phyloP scores from a whole-genome alignment of 257 asterid genomes.

The Solanum tarapatanum region DNA sequence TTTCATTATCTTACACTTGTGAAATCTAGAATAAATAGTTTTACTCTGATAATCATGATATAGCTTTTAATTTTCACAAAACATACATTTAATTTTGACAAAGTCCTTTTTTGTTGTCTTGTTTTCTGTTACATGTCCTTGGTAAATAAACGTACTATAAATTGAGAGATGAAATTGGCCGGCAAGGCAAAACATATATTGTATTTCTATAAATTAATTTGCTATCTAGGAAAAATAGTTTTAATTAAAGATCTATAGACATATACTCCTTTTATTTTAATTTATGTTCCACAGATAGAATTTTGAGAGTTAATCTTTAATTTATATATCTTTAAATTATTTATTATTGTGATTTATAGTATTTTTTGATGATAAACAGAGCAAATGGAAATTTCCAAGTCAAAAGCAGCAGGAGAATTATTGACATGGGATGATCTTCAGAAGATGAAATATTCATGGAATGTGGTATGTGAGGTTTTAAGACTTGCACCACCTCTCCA shows the following conservation, averaged over 20 bases:
- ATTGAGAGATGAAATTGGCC: neutral
- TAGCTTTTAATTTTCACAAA: neutral
- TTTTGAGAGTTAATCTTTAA: too few relatives aligned
- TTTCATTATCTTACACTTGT: neutral
- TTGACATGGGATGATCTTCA: slow-evolving; percentile 39
- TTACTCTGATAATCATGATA: neutral
- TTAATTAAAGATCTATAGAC: neutral
- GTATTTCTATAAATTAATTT: neutral
- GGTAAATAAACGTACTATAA: neutral
- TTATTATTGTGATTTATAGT: too few relatives aligned
- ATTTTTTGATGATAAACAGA: slow-evolving; percentile 9
- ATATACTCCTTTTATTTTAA: too few relatives aligned
- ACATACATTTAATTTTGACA: neutral
- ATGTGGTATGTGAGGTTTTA: neutral
- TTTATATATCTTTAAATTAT: too few relatives aligned
- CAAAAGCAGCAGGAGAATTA: slow-evolving; percentile 25
- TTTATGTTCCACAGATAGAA: too few relatives aligned
- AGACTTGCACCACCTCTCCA: slow-evolving; percentile 11
- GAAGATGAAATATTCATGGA: slow-evolving; percentile 17
- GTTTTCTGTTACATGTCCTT: neutral
- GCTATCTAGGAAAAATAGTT: neutral
- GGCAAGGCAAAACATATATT: neutral
- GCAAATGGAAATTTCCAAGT: slow-evolving; percentile 39
- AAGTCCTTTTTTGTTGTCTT: neutral
- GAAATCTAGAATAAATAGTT: neutral